phyloP scores from a whole-genome alignment of 495 filamentous ascomycete species.

The Hyaloscypha variabilis region DNA sequence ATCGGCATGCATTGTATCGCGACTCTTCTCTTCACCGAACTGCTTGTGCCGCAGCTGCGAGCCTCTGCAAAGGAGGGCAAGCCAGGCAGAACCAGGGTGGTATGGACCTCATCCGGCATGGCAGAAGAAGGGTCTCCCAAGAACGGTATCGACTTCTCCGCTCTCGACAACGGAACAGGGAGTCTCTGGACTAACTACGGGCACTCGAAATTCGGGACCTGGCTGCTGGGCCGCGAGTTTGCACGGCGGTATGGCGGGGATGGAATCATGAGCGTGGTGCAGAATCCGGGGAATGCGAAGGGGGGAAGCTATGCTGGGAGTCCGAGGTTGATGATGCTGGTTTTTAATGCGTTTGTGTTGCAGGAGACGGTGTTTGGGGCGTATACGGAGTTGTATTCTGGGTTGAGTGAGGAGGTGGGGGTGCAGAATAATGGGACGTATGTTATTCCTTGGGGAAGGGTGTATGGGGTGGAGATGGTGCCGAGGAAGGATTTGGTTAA shows the following conservation, averaged over 20 bases:
- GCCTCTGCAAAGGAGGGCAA: neutral
- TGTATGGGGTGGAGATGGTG: neutral
- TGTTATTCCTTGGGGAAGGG: constrained; percentile 17
- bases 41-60: constrained; percentile 47
- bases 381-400: constrained; percentile 46
- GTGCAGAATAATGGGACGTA: constrained; percentile 19
- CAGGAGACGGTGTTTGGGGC: constrained; percentile 35
- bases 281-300: constrained; percentile 47
- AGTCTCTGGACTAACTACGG: constrained; percentile 27
- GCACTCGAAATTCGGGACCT: constrained; percentile 38
- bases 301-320: constrained; percentile 42
- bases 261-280: constrained; percentile 32
- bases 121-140: constrained; percentile 11
- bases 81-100: too few species aligned
- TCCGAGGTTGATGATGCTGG: constrained; percentile 21
- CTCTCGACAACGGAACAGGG: neutral
- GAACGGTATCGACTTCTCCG: constrained; percentile 34
- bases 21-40: constrained; percentile 42
- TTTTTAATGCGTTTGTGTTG: constrained; percentile 28
- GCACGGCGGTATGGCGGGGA: constrained; percentile 15
- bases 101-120: too few species aligned
- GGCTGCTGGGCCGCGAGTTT: constrained; percentile 36
- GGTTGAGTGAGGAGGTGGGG: constrained; percentile 36
- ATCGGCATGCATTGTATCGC: constrained; percentile 42
- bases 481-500: constrained; percentile 35